phyloP scores from a whole-genome alignment of 768 basidiomycete genomes.

The Leccinum subgranulosum region DNA sequence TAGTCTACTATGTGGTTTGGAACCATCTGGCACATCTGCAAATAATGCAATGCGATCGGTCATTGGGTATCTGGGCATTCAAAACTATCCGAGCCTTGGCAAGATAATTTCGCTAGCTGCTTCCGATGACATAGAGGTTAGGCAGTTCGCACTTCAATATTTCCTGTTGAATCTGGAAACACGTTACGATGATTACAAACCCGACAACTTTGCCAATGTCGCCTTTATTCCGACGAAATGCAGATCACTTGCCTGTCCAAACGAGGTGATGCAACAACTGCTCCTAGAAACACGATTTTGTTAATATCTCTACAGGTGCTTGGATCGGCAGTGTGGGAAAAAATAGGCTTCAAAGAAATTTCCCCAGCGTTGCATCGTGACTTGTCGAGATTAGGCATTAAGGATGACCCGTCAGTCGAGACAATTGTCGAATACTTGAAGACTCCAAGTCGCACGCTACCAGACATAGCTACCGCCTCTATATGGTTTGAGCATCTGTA shows the following conservation, averaged over 20 bases:
- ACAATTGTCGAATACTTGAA: not conserved
- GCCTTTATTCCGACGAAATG: conserved; percentile 15
- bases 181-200: conserved; percentile 10
- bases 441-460: not conserved
- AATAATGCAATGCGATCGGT: not conserved
- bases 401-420: conserved; percentile 3
- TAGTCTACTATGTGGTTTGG: not conserved
- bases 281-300: not conserved
- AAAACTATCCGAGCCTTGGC: not conserved
- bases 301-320: conserved; percentile 10
- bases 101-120: conserved; percentile 8
- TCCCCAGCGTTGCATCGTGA: conserved; percentile 1
- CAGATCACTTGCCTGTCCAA: not conserved
- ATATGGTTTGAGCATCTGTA: conserved; percentile 11
- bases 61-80: conserved; percentile 4
- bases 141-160: conserved; percentile 4
- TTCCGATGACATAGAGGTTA: not conserved
- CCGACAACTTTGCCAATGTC: conserved; percentile 4
- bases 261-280: conserved; percentile 7
- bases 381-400: conserved; percentile 10
- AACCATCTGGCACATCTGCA: not conserved
- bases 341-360: conserved; percentile 7
- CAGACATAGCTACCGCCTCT: not conserved
- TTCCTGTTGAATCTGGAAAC: conserved; percentile 9
- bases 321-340: conserved; percentile 2